Evolutionary conservation across 2,329 filamentous ascomycete genomes (phyloP), one percentile per base, ranked within the genome.

Genomic region (Albophoma yamanashiensis): DNA sequence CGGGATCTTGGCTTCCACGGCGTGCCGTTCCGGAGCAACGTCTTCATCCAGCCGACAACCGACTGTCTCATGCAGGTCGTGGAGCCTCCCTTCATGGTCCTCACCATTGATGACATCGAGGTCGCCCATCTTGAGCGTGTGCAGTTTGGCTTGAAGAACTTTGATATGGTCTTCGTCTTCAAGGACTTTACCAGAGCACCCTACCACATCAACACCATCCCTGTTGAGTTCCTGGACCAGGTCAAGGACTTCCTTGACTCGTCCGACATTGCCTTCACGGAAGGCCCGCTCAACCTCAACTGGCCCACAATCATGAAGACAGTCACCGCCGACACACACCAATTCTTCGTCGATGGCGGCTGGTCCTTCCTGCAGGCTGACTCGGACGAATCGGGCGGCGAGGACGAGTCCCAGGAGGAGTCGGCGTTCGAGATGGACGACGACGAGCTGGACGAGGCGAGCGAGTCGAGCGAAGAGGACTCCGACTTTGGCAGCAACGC

Each of bases 241-340:
- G 93, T 99, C 66, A 97, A 97, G 75, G 95, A 99, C 70, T 99
- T 94, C 87, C 84, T 99, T 12, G 93, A 99, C 74, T 92, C 89
- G 1, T 92, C 94, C 56, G 93, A 99, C 70, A 96, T 99, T 70
- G 88, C 94, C 22, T 97, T 88, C 78, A 89, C 86, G 15, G 95
- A 99, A 75, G 94, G 94, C 60, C 94, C 93, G 1, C 85, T 99
- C 66, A 99, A 99, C 78, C 82, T 99, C 60, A 97, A 97, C 81
- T 99, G 94, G 94, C 89, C 90, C 14, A 96, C 92, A 20, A 99
- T 99, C 71, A 99, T 99, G 92, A 99, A 99, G 82, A 99, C 94
- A 0, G 92, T 99, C 34, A 93, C 89, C 25, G 87, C 89, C 42
- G 92, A 99, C 71, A 91, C 94, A 2, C 93, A 99, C 71, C 85